Conservation (phyloP, 305 asterid genomes). For the Rubia balearica region DNA sequence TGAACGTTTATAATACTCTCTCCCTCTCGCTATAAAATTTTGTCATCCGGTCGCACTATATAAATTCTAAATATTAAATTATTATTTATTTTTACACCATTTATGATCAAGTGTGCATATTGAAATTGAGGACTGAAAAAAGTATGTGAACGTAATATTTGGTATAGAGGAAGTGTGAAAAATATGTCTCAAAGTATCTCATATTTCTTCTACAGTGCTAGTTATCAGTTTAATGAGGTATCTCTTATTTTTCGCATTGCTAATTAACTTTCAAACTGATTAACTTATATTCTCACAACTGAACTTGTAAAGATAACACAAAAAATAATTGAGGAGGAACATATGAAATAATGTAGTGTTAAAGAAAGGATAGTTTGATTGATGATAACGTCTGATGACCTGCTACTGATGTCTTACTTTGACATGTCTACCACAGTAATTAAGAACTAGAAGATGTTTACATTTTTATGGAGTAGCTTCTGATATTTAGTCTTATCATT, state of each 20-base stretch:
- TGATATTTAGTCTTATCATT: not conserved
- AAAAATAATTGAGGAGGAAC: not conserved
- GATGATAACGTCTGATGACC: not conserved
- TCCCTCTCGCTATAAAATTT: not conserved
- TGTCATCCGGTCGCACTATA: not conserved
- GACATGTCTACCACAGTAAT: not conserved
- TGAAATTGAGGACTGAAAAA: not conserved
- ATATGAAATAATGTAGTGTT: not conserved
- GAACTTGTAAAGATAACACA: not conserved
- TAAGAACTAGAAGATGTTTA: not conserved
- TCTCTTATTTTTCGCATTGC: not conserved
- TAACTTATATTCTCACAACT: not conserved
- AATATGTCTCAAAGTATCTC: not conserved
- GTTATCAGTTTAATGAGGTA: not conserved
- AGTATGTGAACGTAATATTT: not conserved
- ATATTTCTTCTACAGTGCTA: not conserved
- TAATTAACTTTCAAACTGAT: not conserved
- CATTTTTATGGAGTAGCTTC: too few relatives aligned
- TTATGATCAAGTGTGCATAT: not conserved
- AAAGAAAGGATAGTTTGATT: not conserved
- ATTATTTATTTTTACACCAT: too few relatives aligned
- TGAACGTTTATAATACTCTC: not conserved
- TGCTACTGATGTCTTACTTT: not conserved
- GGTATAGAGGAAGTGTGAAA: not conserved
- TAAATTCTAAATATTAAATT: not conserved